Conservation (phyloP, 2,329 filamentous ascomycete genomes). For the Beauveria caledonica region DNA sequence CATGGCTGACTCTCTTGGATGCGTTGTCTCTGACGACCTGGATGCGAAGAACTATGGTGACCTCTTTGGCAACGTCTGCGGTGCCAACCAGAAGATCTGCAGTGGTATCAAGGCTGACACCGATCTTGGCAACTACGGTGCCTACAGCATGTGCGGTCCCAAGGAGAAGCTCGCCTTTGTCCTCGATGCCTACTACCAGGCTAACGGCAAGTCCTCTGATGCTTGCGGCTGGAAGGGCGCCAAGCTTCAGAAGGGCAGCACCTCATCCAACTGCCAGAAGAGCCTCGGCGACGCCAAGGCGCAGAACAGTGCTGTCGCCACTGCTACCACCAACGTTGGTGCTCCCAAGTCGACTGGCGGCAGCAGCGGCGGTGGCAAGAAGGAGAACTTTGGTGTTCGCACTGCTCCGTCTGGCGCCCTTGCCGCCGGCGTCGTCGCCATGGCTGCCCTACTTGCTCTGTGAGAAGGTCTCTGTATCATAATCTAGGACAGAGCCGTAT, state of each 20-base stretch:
- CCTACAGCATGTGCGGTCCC: slow-evolving; percentile 68
- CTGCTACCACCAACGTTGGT: slow-evolving; percentile 32
- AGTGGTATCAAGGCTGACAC: slow-evolving; percentile 60
- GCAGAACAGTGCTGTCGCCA: slow-evolving; percentile 38
- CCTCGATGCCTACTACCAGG: slow-evolving; percentile 38
- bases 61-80: slow-evolving; percentile 71
- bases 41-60: slow-evolving; percentile 50
- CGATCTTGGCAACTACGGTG: slow-evolving; percentile 61
- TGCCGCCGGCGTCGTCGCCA: slow-evolving; percentile 42
- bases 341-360: slow-evolving; percentile 22
- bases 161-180: slow-evolving; percentile 61
- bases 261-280: slow-evolving; percentile 45
- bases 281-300: slow-evolving; percentile 57
- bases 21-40: slow-evolving; percentile 54
- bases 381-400: slow-evolving; percentile 29
- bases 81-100: slow-evolving; percentile 47
- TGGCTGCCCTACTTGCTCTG: slow-evolving; percentile 35
- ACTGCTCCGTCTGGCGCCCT: slow-evolving; percentile 34
- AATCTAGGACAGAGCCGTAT: neutral
- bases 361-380: slow-evolving; percentile 13
- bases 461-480: slow-evolving; percentile 25
- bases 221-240: slow-evolving; percentile 71
- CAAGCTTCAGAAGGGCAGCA: slow-evolving; percentile 39
- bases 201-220: slow-evolving; percentile 40
- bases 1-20: slow-evolving; percentile 69